Evolutionary conservation across 805 yeast species (phyloP).

Genomic region (Wickerhamomyces strasburgensis): DNA sequence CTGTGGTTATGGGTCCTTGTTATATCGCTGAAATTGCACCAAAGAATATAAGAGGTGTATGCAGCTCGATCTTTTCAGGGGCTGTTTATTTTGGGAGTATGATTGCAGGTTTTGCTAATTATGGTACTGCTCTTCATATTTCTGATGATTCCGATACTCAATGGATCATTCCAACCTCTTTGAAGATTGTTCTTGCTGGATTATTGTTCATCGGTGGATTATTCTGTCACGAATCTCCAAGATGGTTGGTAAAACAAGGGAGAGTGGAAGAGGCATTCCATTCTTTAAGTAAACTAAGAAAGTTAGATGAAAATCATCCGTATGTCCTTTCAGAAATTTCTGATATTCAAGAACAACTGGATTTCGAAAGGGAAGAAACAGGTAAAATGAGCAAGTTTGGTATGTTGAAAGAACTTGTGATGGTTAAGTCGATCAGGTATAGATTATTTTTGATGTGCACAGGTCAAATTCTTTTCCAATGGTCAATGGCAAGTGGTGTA

Average conservation of each 20-base stretch:
- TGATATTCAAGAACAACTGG: conserved; percentile 45
- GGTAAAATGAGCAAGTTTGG: conserved; percentile 21
- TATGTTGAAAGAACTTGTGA: conserved; percentile 31
- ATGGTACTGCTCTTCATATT: conserved; percentile 46
- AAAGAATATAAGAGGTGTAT: conserved; percentile 44
- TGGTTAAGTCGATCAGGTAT: conserved; percentile 38
- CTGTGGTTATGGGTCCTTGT: conserved; percentile 52
- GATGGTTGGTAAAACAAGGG: conserved; percentile 38
- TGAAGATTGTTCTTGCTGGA: conserved; percentile 46
- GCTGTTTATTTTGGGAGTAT: conserved; percentile 52
- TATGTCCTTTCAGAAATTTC: conserved; percentile 45
- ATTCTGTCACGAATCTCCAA: conserved; percentile 45
- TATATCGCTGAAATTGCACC: conserved; percentile 53
- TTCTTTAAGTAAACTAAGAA: conserved; percentile 39
- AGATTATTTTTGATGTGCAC: conserved; percentile 39
- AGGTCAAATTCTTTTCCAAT: conserved; percentile 48
- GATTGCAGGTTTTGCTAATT: conserved; percentile 44
- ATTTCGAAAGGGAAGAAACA: conserved; percentile 31
- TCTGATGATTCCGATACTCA: conserved; percentile 32
- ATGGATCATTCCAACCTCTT: conserved; percentile 49
- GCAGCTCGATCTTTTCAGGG: conserved; percentile 51
- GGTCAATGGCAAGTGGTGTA: conserved; percentile 56
- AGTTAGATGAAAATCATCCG: conserved; percentile 42
- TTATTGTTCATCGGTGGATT: conserved; percentile 37
- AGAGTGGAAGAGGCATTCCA: conserved; percentile 36